phyloP scores from a whole-genome alignment of 345 rosid species.

The Hibiscus syriacus region DNA sequence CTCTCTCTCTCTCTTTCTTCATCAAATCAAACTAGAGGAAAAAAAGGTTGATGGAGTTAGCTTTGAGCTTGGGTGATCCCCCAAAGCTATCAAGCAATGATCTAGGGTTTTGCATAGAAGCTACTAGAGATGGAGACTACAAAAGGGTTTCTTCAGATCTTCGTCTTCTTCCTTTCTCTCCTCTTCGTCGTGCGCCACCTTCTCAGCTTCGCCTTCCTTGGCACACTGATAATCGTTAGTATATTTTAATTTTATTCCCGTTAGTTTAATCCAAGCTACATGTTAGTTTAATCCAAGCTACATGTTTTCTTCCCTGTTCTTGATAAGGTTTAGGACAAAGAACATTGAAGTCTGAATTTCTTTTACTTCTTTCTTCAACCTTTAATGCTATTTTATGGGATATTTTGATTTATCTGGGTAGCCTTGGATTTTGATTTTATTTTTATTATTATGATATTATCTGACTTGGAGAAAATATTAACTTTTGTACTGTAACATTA shows the following conservation, averaged over 20 bases:
- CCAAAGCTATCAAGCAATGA: conserved; percentile 33
- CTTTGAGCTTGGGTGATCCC: conserved; percentile 70
- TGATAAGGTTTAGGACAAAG: no score
- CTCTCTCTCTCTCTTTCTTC: no score
- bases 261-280: not conserved
- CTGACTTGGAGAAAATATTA: not conserved
- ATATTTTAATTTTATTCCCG: not conserved
- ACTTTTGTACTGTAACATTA: conserved; percentile 15
- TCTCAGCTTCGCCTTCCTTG: conserved; percentile 44
- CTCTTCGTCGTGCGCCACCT: not conserved
- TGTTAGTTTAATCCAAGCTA: not conserved
- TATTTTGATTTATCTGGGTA: not conserved
- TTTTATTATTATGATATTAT: no score
- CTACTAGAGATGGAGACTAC: not conserved
- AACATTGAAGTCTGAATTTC: no score
- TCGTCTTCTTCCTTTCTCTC: conserved; percentile 62
- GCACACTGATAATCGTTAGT: conserved; percentile 54
- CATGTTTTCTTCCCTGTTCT: not conserved
- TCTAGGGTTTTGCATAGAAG: conserved; percentile 35
- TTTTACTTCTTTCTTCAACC: no score
- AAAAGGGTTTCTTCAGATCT: conserved; percentile 36
- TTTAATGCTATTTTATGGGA: no score
- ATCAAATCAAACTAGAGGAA: no score
- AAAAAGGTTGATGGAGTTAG: conserved; percentile 56
- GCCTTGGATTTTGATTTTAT: no score